Percentiles rank a stretch among this genome's conserved stretches.
These are phyloP conservation scores for Penicillium cataractarum DNA, from an alignment of 495 filamentous ascomycete genomes.

Conservation along the genomic window DNA sequence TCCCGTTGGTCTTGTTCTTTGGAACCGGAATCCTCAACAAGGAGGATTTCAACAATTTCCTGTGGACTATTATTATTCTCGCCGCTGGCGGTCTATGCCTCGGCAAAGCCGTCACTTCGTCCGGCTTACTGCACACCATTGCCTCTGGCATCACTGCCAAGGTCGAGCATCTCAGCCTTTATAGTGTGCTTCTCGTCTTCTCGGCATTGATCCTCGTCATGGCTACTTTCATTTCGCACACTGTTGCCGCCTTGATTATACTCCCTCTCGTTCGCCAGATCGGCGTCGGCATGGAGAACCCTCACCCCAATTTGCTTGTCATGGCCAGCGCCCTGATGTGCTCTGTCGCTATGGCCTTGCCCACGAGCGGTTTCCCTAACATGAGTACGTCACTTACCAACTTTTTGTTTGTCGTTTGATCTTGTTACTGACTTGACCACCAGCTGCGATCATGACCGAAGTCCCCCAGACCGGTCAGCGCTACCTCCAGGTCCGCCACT, in stretches of 20 bases:
- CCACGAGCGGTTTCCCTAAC: conserved; percentile 96
- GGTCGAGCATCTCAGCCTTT: conserved; percentile 81
- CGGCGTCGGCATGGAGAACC: conserved; percentile 79
- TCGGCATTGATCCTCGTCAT: conserved; percentile 84
- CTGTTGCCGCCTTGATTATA: conserved; percentile 93
- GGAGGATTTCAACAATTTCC: conserved; percentile 99
- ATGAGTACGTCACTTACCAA: conserved; percentile 76
- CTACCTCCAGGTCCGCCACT: conserved; percentile 91
- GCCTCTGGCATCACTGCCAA: conserved; percentile 70
- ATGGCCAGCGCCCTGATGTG: conserved; percentile 79
- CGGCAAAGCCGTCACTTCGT: conserved; percentile 92
- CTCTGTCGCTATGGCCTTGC: conserved; percentile 81
- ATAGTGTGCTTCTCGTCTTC: conserved; percentile 87
- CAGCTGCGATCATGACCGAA: conserved; percentile 99
- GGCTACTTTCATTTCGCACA: conserved; percentile 97
- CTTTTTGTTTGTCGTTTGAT: conserved; percentile 5
- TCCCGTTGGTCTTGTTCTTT: conserved; percentile 95
- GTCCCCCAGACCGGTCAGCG: conserved; percentile 86
- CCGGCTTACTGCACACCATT: conserved; percentile 89
- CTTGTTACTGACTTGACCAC: conserved; percentile 27
- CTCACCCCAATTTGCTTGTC: conserved; percentile 92
- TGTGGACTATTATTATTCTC: conserved; percentile 99
- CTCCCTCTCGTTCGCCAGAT: conserved; percentile 87
- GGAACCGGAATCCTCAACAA: conserved; percentile 97
- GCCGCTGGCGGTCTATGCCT: conserved; percentile 92